Evolutionary conservation across 2,329 filamentous ascomycete species (phyloP).

Genomic region (Diaporthe longicolla): DNA sequence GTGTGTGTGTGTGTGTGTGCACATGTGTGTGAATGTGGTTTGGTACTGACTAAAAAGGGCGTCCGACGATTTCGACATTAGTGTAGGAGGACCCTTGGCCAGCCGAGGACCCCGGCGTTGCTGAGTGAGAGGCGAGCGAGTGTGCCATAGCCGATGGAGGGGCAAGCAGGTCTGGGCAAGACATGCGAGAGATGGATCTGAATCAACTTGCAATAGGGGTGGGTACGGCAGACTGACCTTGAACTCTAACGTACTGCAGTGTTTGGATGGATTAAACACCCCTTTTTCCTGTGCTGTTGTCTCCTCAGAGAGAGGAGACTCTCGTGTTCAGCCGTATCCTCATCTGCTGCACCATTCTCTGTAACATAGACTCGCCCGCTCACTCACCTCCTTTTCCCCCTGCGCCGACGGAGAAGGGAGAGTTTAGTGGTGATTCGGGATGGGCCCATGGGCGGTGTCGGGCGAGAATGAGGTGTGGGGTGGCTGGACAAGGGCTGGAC

Average conservation of each 20-base stretch:
- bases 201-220: slow-evolving; percentile 12
- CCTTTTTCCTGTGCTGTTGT: slow-evolving; percentile 8
- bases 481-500: slow-evolving; percentile 25
- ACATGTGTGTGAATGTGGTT: neutral
- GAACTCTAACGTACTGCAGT: slow-evolving; percentile 3
- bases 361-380: neutral
- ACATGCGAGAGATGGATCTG: slow-evolving; percentile 39
- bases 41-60: slow-evolving; percentile 24
- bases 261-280: neutral
- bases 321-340: neutral
- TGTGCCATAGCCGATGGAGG: slow-evolving; percentile 33
- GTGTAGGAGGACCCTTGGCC: slow-evolving; percentile 20
- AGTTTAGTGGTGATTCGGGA: slow-evolving; percentile 34
- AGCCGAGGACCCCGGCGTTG: slow-evolving; percentile 24
- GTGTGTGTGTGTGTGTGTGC: neutral
- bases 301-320: neutral
- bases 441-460: slow-evolving; percentile 32
- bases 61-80: neutral
- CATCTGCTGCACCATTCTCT: slow-evolving; percentile 1
- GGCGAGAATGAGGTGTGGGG: slow-evolving; percentile 38
- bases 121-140: slow-evolving; percentile 22
- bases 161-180: slow-evolving; percentile 33
- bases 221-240: neutral
- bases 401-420: slow-evolving; percentile 17
- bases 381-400: slow-evolving; percentile 37